Conservation (phyloP, 371 early-diverging fungal genomes). For the Synchytrium microbalum region DNA sequence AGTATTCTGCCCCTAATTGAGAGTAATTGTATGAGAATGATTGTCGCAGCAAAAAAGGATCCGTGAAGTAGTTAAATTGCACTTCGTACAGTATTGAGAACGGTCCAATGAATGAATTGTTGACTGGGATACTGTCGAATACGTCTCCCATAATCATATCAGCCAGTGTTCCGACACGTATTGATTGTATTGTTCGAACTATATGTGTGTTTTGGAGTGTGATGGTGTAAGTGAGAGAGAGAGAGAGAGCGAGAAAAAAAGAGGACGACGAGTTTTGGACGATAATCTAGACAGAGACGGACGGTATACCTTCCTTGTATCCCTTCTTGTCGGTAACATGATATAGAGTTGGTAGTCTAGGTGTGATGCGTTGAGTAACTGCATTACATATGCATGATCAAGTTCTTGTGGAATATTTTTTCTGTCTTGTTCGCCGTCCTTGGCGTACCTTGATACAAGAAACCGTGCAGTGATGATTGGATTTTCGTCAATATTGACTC, state of each 20-base stretch:
- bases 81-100: background rate
- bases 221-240: background rate
- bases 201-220: background rate
- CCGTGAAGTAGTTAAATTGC: too few species aligned
- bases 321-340: background rate
- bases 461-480: constrained; percentile 3
- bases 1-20: too few species aligned
- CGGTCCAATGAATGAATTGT: background rate
- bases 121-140: background rate
- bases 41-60: too few species aligned
- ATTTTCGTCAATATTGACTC: background rate
- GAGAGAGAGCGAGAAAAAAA: background rate
- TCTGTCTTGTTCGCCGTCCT: background rate
- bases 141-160: background rate
- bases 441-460: background rate
- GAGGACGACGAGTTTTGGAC: too few species aligned
- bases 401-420: too few species aligned
- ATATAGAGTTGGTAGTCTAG: background rate
- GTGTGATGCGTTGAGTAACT: background rate
- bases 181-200: background rate
- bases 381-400: too few species aligned
- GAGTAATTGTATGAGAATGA: too few species aligned
- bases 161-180: background rate
- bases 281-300: too few species aligned
- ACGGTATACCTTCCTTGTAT: background rate